Base-by-base conservation (phyloP, 1,139 yeast species). In the Ogataea hybrid region DNA sequence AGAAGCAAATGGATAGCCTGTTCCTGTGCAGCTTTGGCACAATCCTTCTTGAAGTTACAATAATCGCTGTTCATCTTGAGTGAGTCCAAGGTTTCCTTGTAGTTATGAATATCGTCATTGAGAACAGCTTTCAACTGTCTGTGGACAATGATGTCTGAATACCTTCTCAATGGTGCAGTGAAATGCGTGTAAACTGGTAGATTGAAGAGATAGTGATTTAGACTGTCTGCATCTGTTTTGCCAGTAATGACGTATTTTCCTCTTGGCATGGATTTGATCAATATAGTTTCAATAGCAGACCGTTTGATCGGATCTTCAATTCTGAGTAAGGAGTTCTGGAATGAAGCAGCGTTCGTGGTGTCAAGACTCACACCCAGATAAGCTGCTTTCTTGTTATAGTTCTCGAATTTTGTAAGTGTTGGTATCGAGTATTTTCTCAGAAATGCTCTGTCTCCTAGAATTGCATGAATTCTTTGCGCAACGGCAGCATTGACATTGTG, bases 1-100 rank as follows among this genome's bases (percentile, higher is more conserved):
- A 90, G 70, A 44, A 84, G 71, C 53, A 92, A 72, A 62, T 92
- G 98, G 43, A 90, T 79, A 6, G 96, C 92, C 65, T 92, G 98
- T 54, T 88, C 96, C 65, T 92, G 97, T 1, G 97, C 97, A 53
- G 79, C 80, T 49, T 81, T 81, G 2, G 97, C 95, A 63, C 96
- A 90, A 59, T 92, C 97, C 63, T 89, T 88, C 65, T 90, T 89
- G 72, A 92, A 90, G 56, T 89, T 89, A 67, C 97, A 90, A 62
- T 88, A 89, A 56, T 92, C 97, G 11, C 95, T 85, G 28, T 85
- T 75, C 49, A 88, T 84, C 58, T 85, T 84, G 54, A 90, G 69
- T 0, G 89, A 70, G 35, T 86, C 95, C 43, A 81, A 58, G 49
- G 86, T 95, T 38, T 77, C 81, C 14, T 57, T 56, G 49, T 69